A percentile compares a stretch with the other conserved stretches of the same genome.
Conservation (phyloP, 2,329 filamentous ascomycete species). For the Phyllosticta citriasiana region DNA sequence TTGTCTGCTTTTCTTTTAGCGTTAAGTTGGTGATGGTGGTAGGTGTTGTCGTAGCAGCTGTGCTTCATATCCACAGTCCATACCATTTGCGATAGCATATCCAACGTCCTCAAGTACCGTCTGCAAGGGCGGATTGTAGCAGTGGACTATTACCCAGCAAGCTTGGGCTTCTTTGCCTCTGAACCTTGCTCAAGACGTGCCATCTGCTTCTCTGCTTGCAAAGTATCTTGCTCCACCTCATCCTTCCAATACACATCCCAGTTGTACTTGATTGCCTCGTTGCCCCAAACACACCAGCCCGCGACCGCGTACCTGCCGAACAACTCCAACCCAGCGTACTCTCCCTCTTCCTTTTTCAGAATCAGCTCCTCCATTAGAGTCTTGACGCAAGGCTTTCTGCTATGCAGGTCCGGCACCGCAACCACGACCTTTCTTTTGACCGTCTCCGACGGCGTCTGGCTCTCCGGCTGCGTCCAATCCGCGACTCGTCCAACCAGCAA, state of each 20-base stretch:
- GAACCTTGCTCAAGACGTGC: background rate
- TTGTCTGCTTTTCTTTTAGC: no score
- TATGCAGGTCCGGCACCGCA: conserved; percentile 66
- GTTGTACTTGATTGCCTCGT: conserved; percentile 64
- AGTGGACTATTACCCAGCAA: background rate
- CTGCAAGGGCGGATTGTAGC: no score
- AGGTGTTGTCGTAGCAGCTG: no score
- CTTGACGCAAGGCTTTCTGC: conserved; percentile 65
- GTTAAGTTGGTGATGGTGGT: no score
- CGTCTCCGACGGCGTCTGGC: conserved; percentile 13
- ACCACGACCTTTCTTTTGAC: conserved; percentile 50
- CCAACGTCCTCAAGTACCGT: no score
- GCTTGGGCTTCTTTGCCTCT: background rate
- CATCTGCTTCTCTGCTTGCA: background rate
- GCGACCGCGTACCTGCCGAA: conserved; percentile 66
- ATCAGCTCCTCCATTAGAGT: conserved; percentile 49
- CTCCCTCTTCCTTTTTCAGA: conserved; percentile 21
- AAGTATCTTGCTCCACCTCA: background rate
- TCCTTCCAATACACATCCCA: conserved; percentile 41
- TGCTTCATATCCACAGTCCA: no score
- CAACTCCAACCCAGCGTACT: conserved; percentile 57
- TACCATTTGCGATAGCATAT: no score
- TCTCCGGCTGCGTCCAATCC: background rate
- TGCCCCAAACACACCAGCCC: conserved; percentile 72
- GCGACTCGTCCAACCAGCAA: background rate